Evolutionary conservation across 345 rosid genomes (phyloP).

Genomic region (Gossypium herbaceum): DNA sequence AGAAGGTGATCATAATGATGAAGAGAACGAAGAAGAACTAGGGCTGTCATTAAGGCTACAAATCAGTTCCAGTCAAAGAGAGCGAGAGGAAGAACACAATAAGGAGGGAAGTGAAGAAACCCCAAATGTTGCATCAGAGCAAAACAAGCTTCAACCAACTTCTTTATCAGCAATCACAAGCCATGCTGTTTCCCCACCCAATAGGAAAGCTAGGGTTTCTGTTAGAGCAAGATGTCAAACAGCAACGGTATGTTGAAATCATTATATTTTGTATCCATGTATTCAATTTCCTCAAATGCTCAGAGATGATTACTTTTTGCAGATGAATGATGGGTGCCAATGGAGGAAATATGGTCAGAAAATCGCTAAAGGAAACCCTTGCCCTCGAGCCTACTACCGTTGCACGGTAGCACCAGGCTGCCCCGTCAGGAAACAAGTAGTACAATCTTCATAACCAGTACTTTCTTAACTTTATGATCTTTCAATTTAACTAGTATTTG

Average conservation of each 20-base stretch:
- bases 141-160: slow-evolving; percentile 30
- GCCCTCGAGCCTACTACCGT: slow-evolving; percentile 92
- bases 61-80: slow-evolving; percentile 8
- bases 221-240: slow-evolving; percentile 85
- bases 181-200: slow-evolving; percentile 32
- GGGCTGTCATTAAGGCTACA: slow-evolving; percentile 47
- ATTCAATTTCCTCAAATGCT: neutral
- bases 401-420: slow-evolving; percentile 81
- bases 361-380: slow-evolving; percentile 83
- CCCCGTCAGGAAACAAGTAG: slow-evolving; percentile 86
- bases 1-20: neutral
- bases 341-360: slow-evolving; percentile 99
- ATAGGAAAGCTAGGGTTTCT: slow-evolving; percentile 80
- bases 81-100: neutral
- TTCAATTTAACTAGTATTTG: neutral
- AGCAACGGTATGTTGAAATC: slow-evolving; percentile 49
- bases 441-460: neutral
- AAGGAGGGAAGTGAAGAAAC: slow-evolving; percentile 2
- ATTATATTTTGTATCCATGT: neutral
- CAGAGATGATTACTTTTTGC: neutral
- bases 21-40: slow-evolving; percentile 25
- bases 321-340: slow-evolving; percentile 97
- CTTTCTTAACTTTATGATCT: neutral
- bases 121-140: neutral
- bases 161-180: slow-evolving; percentile 28